These are phyloP conservation scores for Solanum corneliomulleri DNA, from an alignment of 257 asterid species.

Conservation along the genomic window DNA sequence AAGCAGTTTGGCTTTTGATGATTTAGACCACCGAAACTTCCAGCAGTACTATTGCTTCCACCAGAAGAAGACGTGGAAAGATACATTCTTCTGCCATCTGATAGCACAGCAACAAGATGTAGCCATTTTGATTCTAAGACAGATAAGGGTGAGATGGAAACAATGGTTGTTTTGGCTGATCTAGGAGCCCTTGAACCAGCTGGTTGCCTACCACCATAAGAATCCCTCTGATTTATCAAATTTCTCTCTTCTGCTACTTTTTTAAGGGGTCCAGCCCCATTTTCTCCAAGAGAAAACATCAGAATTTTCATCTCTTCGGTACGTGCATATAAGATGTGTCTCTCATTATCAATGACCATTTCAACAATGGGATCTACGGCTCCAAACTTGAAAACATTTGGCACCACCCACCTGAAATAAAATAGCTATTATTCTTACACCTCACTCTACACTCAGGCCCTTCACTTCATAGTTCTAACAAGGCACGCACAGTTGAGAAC, in stretches of 20 bases:
- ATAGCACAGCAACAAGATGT: conserved; percentile 83
- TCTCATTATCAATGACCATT: conserved; percentile 92
- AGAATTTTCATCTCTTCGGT: conserved; percentile 94
- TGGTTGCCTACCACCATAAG: conserved; percentile 71
- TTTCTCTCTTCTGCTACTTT: conserved; percentile 90
- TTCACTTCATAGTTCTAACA: conserved; percentile 3
- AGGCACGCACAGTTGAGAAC: neutral
- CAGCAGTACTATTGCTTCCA: conserved; percentile 59
- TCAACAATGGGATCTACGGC: conserved; percentile 88
- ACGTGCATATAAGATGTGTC: conserved; percentile 76
- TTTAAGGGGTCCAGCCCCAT: conserved; percentile 81
- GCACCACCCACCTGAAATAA: conserved; percentile 84
- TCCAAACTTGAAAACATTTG: conserved; percentile 89
- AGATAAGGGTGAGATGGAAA: conserved; percentile 76
- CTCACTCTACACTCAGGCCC: conserved; percentile 1
- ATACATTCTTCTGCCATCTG: conserved; percentile 98
- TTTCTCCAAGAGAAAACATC: conserved; percentile 73
- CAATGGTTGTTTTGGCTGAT: conserved; percentile 60
- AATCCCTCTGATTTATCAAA: conserved; percentile 78
- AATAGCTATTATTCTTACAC: conserved; percentile 1
- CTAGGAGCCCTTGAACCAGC: conserved; percentile 60
- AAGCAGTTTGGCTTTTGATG: conserved; percentile 67
- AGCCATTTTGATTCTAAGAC: conserved; percentile 86
- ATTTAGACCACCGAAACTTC: conserved; percentile 52
- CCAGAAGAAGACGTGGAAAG: conserved; percentile 80